Evolutionary conservation across 352 stramenopile species (phyloP), one percentile per base, ranked within the genome.

Genomic region (Phytophthora colocasiae): DNA sequence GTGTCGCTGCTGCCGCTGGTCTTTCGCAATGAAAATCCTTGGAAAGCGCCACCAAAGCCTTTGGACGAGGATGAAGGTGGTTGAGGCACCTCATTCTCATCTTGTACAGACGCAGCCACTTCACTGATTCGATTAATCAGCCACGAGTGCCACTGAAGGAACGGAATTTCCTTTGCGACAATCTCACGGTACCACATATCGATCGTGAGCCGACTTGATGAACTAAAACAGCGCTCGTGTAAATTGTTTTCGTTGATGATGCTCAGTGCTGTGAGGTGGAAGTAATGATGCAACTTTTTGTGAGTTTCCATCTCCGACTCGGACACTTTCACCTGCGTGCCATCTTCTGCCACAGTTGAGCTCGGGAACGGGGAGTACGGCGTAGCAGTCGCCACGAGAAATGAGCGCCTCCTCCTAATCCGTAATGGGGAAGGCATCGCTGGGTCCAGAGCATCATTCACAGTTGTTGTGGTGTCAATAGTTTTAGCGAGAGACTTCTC

Each of bases 241-340:
- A 93, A 74, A 52, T 85, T 77, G 73, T 94, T 93, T 59, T 96
- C 86, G 66, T 95, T 82, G 45, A 96, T 93, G 55, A 96, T 95
- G 54, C 88, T 94, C 31, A 90, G 73, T 19, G 88, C 88, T 4
- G 88, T 93, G 47, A 96, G 59, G 48, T 96, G 86, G 77, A 96
- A 96, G 53, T 93, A 96, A 69, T 93, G 86, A 29, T 96, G 81
- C 22, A 96, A 72, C 58, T 94, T 94, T 57, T 90, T 87, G 66
- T 93, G 85, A 7, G 83, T 92, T 46, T 87, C 85, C 24, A 88
- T 63, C 48, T 90, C 87, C 24, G 80, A 85, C 15, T 85, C 66
- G 2, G 72, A 87, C 27, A 81, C 48, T 15, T 74, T 63, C n/a
- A 83, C 69, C 6, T 67, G 67, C 19, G 60, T 56, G 0, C 71